Evolutionary conservation across 805 yeast genomes (phyloP), one percentile per base, ranked within the genome.

Genomic region (Saccharomycopsis sp.): DNA sequence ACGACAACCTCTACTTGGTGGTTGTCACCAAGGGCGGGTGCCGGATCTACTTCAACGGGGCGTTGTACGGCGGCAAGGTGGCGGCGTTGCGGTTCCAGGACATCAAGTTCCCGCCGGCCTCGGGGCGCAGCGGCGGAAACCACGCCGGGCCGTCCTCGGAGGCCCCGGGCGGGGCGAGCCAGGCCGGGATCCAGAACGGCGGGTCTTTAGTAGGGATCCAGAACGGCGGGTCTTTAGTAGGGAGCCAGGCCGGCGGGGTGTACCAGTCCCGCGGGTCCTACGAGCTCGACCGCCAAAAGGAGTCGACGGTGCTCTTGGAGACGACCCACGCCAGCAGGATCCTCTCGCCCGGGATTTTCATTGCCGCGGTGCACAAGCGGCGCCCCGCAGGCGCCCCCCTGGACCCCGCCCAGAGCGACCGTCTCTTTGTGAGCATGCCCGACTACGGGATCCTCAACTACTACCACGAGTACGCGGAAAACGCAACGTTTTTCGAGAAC

Each of bases 11-110:
- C 23, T 89, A 82, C 66, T 72, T 91, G 56, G 83, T 91, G 53
- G 96, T 95, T 0, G 77, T 88, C 15, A 89, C 97, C 0, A 76
- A 82, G 52, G 86, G 84, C 61, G 97, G 97, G n/a, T 87, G 89
- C 64, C 80, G 97, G 63, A 74, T 91, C 24, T 84, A 81, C 61
- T 68, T 76, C 57, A 76, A 75, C 57, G 80, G 80, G 53, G 73
- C 75, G 5, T 62, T 70, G 2, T 67, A 71, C 18, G 61, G 69
- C 16, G 63, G 68, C 2, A 64, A 66, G 44, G 71, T 75, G 2
- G 73, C 73, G 57, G 77, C 78, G 2, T 62, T 76, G 52, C 71
- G 79, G 64, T 61, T 75, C 34, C 78, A 75, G 57, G 78, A 82
- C 47, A 77, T 84, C 57, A 82, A 81, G 65, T 83, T 83, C 66